Percentiles rank a stretch among this genome's conserved stretches.
These are phyloP conservation scores for Tulasnella sp. DNA, from an alignment of 768 basidiomycete genomes.

Conservation along the genomic window DNA sequence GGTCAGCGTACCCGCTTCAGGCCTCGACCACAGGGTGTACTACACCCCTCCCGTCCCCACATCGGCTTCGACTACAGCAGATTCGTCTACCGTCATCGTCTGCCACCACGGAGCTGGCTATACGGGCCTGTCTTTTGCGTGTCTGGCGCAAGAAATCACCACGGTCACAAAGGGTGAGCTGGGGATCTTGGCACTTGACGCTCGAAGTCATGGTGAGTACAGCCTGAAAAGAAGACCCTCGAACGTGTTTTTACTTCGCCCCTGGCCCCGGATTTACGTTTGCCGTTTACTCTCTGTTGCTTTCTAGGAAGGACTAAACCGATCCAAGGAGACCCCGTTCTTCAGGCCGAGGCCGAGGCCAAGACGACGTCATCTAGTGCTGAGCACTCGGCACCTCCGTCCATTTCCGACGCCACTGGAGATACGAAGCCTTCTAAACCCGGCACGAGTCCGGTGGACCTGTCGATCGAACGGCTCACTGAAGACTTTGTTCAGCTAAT, in stretches of 20 bases:
- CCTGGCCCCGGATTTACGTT: background rate
- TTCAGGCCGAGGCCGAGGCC: background rate
- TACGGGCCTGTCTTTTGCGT: slow-evolving; percentile 86
- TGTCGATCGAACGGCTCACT: slow-evolving; percentile 73
- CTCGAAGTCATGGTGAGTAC: slow-evolving; percentile 79
- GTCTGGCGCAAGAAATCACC: slow-evolving; percentile 78
- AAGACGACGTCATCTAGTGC: background rate
- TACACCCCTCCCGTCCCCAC: slow-evolving; percentile 69
- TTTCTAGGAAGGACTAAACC: slow-evolving; percentile 65
- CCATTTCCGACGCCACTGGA: slow-evolving; percentile 9
- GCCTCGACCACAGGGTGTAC: slow-evolving; percentile 77
- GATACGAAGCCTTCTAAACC: background rate
- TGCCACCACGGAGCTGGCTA: slow-evolving; percentile 97
- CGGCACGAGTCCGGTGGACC: slow-evolving; percentile 48
- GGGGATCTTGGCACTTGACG: slow-evolving; percentile 82
- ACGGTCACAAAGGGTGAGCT: slow-evolving; percentile 66
- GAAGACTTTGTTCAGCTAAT: slow-evolving; percentile 75
- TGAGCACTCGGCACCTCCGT: slow-evolving; percentile 1
- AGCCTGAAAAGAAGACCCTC: background rate
- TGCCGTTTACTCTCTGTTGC: background rate
- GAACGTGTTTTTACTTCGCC: background rate
- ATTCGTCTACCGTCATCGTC: slow-evolving; percentile 64
- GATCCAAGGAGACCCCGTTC: slow-evolving; percentile 35
- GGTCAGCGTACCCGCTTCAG: slow-evolving; percentile 64
- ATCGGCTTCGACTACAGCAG: slow-evolving; percentile 41